phyloP scores from a whole-genome alignment of 2,329 filamentous ascomycete genomes.

The Cercospora sp. region DNA sequence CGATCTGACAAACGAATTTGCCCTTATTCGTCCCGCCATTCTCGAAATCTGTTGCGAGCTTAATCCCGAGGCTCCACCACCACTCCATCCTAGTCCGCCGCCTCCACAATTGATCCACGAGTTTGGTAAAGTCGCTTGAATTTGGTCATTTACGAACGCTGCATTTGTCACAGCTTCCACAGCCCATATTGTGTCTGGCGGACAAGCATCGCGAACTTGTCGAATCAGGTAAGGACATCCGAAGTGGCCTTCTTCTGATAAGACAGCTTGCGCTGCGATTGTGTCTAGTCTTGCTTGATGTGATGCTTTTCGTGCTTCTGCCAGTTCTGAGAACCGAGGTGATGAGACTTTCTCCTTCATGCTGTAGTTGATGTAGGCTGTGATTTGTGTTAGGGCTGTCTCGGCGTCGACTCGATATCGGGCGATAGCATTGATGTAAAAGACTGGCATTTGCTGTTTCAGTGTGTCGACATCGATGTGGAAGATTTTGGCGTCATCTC shows the following conservation, averaged over 20 bases:
- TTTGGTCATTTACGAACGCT: slow-evolving; percentile 66
- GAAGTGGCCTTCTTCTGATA: slow-evolving; percentile 63
- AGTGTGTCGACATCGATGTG: slow-evolving; percentile 68
- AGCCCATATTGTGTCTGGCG: slow-evolving; percentile 69
- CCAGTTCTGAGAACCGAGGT: slow-evolving; percentile 44
- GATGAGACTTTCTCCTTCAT: slow-evolving; percentile 46
- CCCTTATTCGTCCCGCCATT: slow-evolving; percentile 54
- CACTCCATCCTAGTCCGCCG: slow-evolving; percentile 78
- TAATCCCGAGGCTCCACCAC: slow-evolving; percentile 75
- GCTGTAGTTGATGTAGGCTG: slow-evolving; percentile 55
- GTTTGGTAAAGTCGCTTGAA: slow-evolving; percentile 67
- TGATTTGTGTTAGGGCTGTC: slow-evolving; percentile 68
- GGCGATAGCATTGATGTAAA: slow-evolving; percentile 56
- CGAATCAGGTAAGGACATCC: slow-evolving; percentile 59
- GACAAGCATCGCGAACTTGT: slow-evolving; percentile 59
- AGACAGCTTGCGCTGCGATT: slow-evolving; percentile 60
- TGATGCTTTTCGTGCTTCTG: slow-evolving; percentile 57
- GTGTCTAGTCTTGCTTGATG: slow-evolving; percentile 61
- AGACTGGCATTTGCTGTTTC: slow-evolving; percentile 63
- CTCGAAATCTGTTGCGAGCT: slow-evolving; percentile 63
- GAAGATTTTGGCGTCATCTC: slow-evolving; percentile 58
- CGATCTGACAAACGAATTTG: slow-evolving; percentile 64
- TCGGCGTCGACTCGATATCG: slow-evolving; percentile 55
- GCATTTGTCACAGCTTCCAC: slow-evolving; percentile 78
- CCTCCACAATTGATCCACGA: slow-evolving; percentile 81